Conservation (phyloP, 345 rosid genomes). For the Eucalyptus coolabah region DNA sequence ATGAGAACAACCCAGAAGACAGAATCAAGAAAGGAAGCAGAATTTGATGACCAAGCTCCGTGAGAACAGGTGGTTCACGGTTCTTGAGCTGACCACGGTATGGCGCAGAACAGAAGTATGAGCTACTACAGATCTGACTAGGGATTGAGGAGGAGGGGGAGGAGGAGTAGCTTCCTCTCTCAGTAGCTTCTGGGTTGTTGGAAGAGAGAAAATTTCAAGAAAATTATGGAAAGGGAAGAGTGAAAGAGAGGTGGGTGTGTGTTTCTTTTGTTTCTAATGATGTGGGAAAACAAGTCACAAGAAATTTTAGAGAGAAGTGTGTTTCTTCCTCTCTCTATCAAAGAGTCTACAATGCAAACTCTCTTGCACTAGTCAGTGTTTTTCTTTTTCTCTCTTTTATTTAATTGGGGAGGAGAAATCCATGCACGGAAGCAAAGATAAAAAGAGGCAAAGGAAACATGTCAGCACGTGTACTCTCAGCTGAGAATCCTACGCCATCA, state of each 20-base stretch:
- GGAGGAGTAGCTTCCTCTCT: neutral
- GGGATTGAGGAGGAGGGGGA: neutral
- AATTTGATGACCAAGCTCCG: neutral
- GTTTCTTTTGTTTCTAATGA: neutral
- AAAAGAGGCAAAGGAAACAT: neutral
- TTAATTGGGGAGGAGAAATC: conserved; percentile 37
- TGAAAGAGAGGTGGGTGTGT: neutral
- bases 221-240: neutral
- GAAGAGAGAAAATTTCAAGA: neutral
- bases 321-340: neutral
- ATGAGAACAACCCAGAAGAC: neutral
- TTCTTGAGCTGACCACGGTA: neutral
- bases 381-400: neutral
- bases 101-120: neutral
- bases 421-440: conserved; percentile 52
- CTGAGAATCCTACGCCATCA: neutral
- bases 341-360: neutral
- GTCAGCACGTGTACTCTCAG: conserved; percentile 28
- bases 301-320: neutral
- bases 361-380: neutral
- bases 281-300: neutral
- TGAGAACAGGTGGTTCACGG: neutral
- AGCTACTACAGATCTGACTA: neutral
- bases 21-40: neutral
- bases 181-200: neutral